Evolutionary conservation across 768 basidiomycete species (phyloP), one percentile per base, ranked within the genome.

Genomic region (Termitomyces sp.): DNA sequence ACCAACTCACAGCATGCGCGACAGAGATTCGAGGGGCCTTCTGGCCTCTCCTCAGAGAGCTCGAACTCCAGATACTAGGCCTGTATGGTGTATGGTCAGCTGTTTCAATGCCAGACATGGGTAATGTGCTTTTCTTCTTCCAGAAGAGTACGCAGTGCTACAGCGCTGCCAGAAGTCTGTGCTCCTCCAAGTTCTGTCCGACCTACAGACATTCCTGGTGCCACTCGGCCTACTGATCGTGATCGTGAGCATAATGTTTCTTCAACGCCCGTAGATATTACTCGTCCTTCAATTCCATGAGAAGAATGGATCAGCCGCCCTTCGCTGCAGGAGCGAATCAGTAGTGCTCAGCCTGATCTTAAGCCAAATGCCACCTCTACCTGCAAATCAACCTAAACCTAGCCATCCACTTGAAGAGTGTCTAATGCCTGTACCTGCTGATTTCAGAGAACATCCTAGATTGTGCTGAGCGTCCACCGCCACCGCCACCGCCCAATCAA

Each of bases 271-370:
- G 61, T 53, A 26, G 65, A 67, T 67, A 68, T 51, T 3, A 10
- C 68, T 50, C 64, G 61, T 30, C 56, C 58, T 43, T 52, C 56
- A 57, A 54, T 66, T 13, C 62, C 74, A 32, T 63, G 75, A 18
- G 76, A 77, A 72, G 77, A 77, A 49, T 70, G 78, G 35, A 68
- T 77, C 3, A 74, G 69, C 14, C 75, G 65, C 40, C 67, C 72
- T 44, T 63, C 66, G 3, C 57, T 77, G 20, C 73, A 77, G 66
- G 77, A 78, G 47, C 75, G 74, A 5, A 26, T 46, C 7, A 56
- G 55, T 35, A 64, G 75, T 48, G 73, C 66, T 50, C 76, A 75
- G 55, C 71, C 72, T 56, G 59, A 60, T n/a, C 47, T 26, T 33
- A 9, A 52, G 26, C 49, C 61, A 47, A 35, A 33, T 33, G 35